phyloP scores from a whole-genome alignment of 257 asterid species.

The Cruciata laevipes region DNA sequence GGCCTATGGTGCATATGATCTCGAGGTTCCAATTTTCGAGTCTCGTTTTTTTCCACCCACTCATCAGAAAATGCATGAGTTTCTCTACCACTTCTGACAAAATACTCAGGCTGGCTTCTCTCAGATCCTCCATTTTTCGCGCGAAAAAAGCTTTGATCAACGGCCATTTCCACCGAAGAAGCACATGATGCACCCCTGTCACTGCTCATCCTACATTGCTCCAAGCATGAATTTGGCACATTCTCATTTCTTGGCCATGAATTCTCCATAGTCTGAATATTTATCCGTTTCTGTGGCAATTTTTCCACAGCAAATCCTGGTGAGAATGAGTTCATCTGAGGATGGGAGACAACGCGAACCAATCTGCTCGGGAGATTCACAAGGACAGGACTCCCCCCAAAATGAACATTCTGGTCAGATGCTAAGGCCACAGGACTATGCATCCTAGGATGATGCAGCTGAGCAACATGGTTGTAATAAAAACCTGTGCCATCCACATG shows the following conservation, averaged over 20 bases:
- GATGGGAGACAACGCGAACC: slow-evolving; percentile 18
- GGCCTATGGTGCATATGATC: slow-evolving; percentile 19
- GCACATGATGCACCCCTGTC: slow-evolving; percentile 19
- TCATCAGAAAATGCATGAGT: slow-evolving; percentile 15
- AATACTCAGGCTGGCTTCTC: slow-evolving; percentile 24
- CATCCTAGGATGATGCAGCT: slow-evolving; percentile 20
- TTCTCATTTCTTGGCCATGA: slow-evolving; percentile 19
- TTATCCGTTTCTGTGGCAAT: slow-evolving; percentile 21
- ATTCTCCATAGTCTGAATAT: slow-evolving; percentile 24
- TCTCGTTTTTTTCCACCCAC: slow-evolving; percentile 11
- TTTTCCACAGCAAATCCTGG: slow-evolving; percentile 23
- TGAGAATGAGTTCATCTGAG: slow-evolving; percentile 25
- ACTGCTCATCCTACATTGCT: slow-evolving; percentile 17
- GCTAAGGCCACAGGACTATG: slow-evolving; percentile 29
- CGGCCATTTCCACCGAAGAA: slow-evolving; percentile 15
- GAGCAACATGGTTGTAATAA: slow-evolving; percentile 23
- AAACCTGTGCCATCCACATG: slow-evolving; percentile 30
- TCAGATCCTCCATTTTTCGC: slow-evolving; percentile 15
- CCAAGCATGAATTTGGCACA: slow-evolving; percentile 17
- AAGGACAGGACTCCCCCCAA: slow-evolving; percentile 21
- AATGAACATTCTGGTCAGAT: slow-evolving; percentile 21
- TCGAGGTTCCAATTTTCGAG: slow-evolving; percentile 12
- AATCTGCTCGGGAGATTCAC: slow-evolving; percentile 19
- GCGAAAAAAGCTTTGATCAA: slow-evolving; percentile 19
- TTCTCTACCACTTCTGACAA: slow-evolving; percentile 31